These are phyloP conservation scores for Coemansia sp. DNA, from an alignment of 192 early-diverging fungal genomes.

Conservation along the genomic window DNA sequence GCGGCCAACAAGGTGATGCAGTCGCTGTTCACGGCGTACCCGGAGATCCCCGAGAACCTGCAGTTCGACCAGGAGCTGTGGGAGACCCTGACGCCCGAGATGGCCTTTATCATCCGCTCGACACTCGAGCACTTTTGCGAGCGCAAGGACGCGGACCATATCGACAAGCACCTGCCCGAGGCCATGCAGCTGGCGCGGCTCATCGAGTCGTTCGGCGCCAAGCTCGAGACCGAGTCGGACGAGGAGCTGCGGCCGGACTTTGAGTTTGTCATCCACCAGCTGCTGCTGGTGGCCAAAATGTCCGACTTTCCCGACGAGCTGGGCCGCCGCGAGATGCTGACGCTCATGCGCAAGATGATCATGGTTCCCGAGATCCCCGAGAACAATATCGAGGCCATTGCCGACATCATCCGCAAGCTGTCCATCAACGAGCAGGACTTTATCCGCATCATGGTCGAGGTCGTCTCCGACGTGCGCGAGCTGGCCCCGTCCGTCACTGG, in stretches of 20 bases:
- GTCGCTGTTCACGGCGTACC: slow-evolving; percentile 57
- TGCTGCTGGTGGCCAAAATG: slow-evolving; percentile 68
- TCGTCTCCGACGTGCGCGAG: slow-evolving; percentile 74
- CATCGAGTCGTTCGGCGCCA: slow-evolving; percentile 36
- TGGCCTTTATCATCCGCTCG: slow-evolving; percentile 46
- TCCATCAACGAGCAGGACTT: slow-evolving; percentile 80
- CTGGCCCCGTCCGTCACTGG: slow-evolving; percentile 24
- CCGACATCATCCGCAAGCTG: slow-evolving; percentile 69
- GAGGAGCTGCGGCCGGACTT: slow-evolving; percentile 42
- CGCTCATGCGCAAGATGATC: slow-evolving; percentile 71
- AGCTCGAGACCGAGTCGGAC: slow-evolving; percentile 35
- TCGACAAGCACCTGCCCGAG: slow-evolving; percentile 66
- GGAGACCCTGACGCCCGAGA: slow-evolving; percentile 52
- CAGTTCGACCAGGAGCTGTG: slow-evolving; percentile 51
- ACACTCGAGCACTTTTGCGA: slow-evolving; percentile 41
- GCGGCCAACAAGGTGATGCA: slow-evolving; percentile 58
- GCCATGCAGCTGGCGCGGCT: slow-evolving; percentile 53
- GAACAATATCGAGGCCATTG: slow-evolving; percentile 68
- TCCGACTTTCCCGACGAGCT: slow-evolving; percentile 87
- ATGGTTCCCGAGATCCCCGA: slow-evolving; percentile 69
- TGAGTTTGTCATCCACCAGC: slow-evolving; percentile 50
- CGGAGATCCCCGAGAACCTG: slow-evolving; percentile 61
- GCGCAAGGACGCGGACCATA: slow-evolving; percentile 53
- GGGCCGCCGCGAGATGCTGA: slow-evolving; percentile 75
- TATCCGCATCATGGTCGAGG: slow-evolving; percentile 76